Conservation (phyloP, 2,329 filamentous ascomycete genomes). For the Fusarium ambrosium region DNA sequence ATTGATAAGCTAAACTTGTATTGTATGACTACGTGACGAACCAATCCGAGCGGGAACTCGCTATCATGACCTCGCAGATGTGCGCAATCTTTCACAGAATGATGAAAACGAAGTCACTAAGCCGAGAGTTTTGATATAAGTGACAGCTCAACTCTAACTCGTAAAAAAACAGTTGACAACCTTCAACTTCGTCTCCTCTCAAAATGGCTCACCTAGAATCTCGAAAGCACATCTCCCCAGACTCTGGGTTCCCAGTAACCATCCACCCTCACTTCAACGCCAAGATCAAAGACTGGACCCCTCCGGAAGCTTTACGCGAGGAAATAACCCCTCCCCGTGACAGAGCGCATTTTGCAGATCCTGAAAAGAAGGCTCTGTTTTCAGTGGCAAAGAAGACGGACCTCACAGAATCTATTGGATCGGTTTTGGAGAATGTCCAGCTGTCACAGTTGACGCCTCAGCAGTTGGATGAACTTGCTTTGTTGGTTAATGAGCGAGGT, state of each 20-base stretch:
- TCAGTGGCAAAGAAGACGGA: constrained; percentile 55
- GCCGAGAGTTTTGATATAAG: background rate
- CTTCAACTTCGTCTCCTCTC: background rate
- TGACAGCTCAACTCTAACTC: background rate
- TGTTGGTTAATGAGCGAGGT: constrained; percentile 61
- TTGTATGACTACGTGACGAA: background rate
- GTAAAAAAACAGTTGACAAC: background rate
- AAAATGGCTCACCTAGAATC: constrained; percentile 54
- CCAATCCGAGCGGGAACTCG: background rate
- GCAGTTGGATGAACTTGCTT: constrained; percentile 65
- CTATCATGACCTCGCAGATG: constrained; percentile 5
- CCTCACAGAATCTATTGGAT: constrained; percentile 60
- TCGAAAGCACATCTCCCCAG: constrained; percentile 62
- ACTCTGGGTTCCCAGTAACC: constrained; percentile 61
- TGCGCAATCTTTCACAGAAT: background rate
- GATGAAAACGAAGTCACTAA: background rate
- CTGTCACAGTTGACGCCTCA: constrained; percentile 58
- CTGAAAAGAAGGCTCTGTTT: constrained; percentile 59
- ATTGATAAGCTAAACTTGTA: constrained; percentile 6
- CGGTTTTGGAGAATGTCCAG: constrained; percentile 56
- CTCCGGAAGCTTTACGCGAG: constrained; percentile 12
- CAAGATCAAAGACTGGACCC: constrained; percentile 54
- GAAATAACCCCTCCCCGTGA: constrained; percentile 35
- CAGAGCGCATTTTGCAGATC: constrained; percentile 59
- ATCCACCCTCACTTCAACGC: constrained; percentile 62